Percentiles rank a stretch among this genome's conserved stretches.
These are phyloP conservation scores for Clonostachys sp. DNA, from an alignment of 2,329 filamentous ascomycete species.

Conservation along the genomic window DNA sequence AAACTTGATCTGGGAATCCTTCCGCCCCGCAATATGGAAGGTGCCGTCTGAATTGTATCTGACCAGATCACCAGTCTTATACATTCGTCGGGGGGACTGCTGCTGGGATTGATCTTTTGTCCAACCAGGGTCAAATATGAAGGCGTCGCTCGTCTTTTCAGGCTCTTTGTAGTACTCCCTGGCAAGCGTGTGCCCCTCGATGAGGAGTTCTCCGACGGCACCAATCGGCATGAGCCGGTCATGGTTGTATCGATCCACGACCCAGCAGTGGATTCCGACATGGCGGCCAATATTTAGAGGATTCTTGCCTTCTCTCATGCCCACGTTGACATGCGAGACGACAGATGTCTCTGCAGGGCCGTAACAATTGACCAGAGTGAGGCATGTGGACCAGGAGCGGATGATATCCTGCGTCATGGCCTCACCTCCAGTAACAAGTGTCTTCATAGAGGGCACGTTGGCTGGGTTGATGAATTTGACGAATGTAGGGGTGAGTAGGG, in stretches of 20 bases:
- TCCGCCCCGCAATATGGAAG: conserved; percentile 30
- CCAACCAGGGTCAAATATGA: conserved; percentile 24
- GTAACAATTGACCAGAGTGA: conserved; percentile 14
- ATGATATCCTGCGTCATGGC: conserved; percentile 12
- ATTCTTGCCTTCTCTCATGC: conserved; percentile 10
- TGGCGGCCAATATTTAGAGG: conserved; percentile 5
- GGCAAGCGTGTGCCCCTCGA: conserved; percentile 22
- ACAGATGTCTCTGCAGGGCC: conserved; percentile 14
- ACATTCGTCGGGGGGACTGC: conserved; percentile 9
- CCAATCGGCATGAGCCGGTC: conserved; percentile 20
- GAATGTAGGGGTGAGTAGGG: conserved; percentile 9
- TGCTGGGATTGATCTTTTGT: not conserved
- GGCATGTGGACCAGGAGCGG: conserved; percentile 10
- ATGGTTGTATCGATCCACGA: conserved; percentile 16
- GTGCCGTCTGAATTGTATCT: conserved; percentile 31
- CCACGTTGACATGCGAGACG: conserved; percentile 9
- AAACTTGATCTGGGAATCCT: conserved; percentile 23
- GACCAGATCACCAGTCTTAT: conserved; percentile 42
- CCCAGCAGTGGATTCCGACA: conserved; percentile 10
- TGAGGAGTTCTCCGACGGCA: conserved; percentile 23
- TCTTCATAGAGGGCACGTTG: conserved; percentile 10
- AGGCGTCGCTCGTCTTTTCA: conserved; percentile 42
- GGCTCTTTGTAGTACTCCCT: conserved; percentile 46
- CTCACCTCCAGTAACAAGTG: conserved; percentile 13
- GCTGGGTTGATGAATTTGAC: conserved; percentile 11